Evolutionary conservation across 192 early-diverging fungal genomes (phyloP).

Genomic region (Oehlia diaphana): DNA sequence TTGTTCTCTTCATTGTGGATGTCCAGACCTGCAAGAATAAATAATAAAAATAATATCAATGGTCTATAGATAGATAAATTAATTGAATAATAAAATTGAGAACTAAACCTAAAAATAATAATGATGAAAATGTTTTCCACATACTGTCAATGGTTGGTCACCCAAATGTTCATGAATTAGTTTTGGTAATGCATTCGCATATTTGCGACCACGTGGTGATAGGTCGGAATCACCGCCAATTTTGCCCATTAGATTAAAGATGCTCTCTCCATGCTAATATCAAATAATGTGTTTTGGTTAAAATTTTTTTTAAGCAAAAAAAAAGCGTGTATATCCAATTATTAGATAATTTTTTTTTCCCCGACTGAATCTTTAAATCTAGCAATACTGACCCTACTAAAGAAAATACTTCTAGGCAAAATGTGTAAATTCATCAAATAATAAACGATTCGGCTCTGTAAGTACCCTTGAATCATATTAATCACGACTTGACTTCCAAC

Average conservation of each 20-base stretch:
- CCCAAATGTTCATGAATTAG: conserved; percentile 77
- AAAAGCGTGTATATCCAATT: not conserved
- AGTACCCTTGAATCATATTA: conserved; percentile 92
- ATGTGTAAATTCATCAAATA: conserved; percentile 99
- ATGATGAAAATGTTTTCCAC: not conserved
- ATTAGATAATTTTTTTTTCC: not conserved
- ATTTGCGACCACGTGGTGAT: conserved; percentile 82
- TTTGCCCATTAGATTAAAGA: conserved; percentile 89
- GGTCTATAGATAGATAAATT: not conserved
- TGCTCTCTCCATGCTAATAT: conserved; percentile 83
- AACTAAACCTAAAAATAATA: not conserved
- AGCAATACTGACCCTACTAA: conserved; percentile 60
- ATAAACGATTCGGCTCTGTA: conserved; percentile 96
- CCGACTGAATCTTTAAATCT: not conserved
- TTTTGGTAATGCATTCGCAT: conserved; percentile 81
- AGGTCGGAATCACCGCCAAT: conserved; percentile 95
- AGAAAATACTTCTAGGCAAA: conserved; percentile 90
- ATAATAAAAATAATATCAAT: not conserved
- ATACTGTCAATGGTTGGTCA: conserved; percentile 69
- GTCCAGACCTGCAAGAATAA: conserved; percentile 76
- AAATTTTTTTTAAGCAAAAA: not conserved
- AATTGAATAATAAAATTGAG: not conserved
- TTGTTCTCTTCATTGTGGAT: conserved; percentile 90
- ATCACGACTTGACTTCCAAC: conserved; percentile 90
- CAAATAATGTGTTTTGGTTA: not conserved